Percentiles rank a stretch among this genome's conserved stretches.
Conservation (phyloP, 179 eudicot genomes). For the Silene vulgaris region DNA sequence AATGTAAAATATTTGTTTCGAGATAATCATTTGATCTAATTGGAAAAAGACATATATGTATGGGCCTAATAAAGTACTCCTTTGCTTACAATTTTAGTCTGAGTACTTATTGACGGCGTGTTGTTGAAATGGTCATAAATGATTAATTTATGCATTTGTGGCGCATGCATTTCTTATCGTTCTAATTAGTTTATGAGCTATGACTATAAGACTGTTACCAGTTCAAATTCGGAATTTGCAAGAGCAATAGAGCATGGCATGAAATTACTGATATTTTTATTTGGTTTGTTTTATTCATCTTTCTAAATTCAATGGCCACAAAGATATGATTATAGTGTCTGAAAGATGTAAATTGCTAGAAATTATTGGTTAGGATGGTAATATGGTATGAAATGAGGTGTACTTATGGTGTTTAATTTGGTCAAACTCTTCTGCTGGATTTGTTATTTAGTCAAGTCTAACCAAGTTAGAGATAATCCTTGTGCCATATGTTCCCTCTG, state of each 20-base stretch:
- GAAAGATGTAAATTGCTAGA: neutral
- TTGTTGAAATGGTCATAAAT: slow-evolving; percentile 15
- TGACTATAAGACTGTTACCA: neutral
- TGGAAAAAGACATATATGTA: neutral
- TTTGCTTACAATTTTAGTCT: slow-evolving; percentile 3
- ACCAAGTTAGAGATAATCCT: neutral
- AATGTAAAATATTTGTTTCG: neutral
- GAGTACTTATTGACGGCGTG: neutral
- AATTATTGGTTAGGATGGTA: neutral
- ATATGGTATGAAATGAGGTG: neutral
- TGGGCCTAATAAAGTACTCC: neutral
- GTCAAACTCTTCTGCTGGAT: neutral
- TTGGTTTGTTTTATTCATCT: neutral
- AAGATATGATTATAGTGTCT: neutral
- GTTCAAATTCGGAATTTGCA: neutral
- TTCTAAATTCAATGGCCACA: slow-evolving; percentile 15
- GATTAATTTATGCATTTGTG: slow-evolving; percentile 7
- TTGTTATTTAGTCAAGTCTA: neutral
- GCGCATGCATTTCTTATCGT: slow-evolving; percentile 8
- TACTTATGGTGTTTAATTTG: neutral
- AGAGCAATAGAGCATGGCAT: neutral
- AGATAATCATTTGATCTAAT: neutral
- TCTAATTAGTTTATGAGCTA: neutral
- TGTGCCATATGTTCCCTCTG: neutral
- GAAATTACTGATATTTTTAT: neutral